Base-by-base conservation (phyloP, 768 basidiomycete genomes). In the Sporobolomyces phaffii region DNA sequence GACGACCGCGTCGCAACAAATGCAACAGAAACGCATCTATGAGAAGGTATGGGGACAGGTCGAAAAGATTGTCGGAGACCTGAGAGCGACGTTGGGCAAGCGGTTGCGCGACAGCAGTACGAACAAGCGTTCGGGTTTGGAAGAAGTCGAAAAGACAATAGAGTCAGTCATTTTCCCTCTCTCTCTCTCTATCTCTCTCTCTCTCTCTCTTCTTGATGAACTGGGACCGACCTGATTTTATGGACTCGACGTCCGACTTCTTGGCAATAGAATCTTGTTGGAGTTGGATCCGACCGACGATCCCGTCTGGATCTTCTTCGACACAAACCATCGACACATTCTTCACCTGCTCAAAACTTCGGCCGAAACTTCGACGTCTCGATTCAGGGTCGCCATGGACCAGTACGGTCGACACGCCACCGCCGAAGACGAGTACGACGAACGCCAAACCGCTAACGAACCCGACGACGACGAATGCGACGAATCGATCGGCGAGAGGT, bases 81-180 rank as follows among this genome's bases (percentile, higher is more conserved):
- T 99, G 90, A 83, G 86, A 70, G 84, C 81, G 53, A 83, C 86
- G 31, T 81, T 98, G 22, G 78, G 87, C 60, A 82, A 82, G n/a
- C 86, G 91, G 73, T 78, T 99, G 49, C 86, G 89, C 77, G 91
- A 97, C 73, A 41, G 52, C 24, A 54, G 52, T 40, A 54, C 52
- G 38, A 54, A 40, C 52, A 83, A 87, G 5, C 82, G 80, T 56
- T 83, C 90, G 54, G 86, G 84, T 50, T 82, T 91, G 6, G 96
- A 99, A 70, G 94, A 98, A 71, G 91, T 96, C 65, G 93, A 97
- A 79, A 91, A 90, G 80, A 96, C 90, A 2, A 88, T 99, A 60
- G 93, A 98, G 96, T 91, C 74, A 73, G 86, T 79, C 26, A 43
- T n/a, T n/a, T n/a, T n/a, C n/a, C n/a, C 31, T 54, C 48, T 22